phyloP scores from a whole-genome alignment of 2,329 filamentous ascomycete genomes.

The Geosmithia morbida region DNA sequence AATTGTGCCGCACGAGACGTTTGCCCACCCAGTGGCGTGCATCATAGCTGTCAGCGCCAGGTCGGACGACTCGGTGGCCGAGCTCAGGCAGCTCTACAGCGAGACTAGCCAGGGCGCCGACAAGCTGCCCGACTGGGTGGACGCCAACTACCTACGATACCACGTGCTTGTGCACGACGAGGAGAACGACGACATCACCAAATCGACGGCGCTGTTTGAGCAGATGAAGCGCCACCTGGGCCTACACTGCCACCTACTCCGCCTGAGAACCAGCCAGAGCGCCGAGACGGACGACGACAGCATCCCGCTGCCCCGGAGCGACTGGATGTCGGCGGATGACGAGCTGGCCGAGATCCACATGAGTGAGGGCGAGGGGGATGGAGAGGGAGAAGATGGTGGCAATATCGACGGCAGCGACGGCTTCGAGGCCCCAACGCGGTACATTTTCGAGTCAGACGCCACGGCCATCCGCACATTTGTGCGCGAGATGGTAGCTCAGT shows the following conservation, averaged over 20 bases:
- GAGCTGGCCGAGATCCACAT: slow-evolving; percentile 62
- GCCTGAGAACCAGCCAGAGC: slow-evolving; percentile 73
- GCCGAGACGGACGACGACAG: slow-evolving; percentile 87
- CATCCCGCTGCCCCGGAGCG: slow-evolving; percentile 61
- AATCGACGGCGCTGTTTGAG: slow-evolving; percentile 83
- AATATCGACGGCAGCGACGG: slow-evolving; percentile 52
- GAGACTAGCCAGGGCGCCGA: slow-evolving; percentile 68
- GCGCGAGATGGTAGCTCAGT: slow-evolving; percentile 89
- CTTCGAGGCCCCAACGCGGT: slow-evolving; percentile 57
- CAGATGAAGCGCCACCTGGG: slow-evolving; percentile 99
- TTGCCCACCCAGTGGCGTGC: slow-evolving; percentile 85
- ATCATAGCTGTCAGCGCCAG: slow-evolving; percentile 91
- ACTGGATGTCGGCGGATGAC: slow-evolving; percentile 82
- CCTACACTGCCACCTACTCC: slow-evolving; percentile 81
- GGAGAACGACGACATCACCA: slow-evolving; percentile 81
- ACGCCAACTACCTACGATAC: slow-evolving; percentile 85
- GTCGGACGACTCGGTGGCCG: slow-evolving; percentile 71
- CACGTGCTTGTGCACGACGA: slow-evolving; percentile 96
- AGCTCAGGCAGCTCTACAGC: slow-evolving; percentile 68
- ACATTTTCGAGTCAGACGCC: slow-evolving; percentile 84
- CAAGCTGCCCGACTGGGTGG: slow-evolving; percentile 69
- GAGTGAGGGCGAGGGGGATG: slow-evolving; percentile 49
- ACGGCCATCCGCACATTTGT: slow-evolving; percentile 80
- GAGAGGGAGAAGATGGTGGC: slow-evolving; percentile 56
- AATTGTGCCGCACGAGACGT: slow-evolving; percentile 76